Conservation (phyloP, 2,329 filamentous ascomycete genomes). For the Xylaria polymorpha region DNA sequence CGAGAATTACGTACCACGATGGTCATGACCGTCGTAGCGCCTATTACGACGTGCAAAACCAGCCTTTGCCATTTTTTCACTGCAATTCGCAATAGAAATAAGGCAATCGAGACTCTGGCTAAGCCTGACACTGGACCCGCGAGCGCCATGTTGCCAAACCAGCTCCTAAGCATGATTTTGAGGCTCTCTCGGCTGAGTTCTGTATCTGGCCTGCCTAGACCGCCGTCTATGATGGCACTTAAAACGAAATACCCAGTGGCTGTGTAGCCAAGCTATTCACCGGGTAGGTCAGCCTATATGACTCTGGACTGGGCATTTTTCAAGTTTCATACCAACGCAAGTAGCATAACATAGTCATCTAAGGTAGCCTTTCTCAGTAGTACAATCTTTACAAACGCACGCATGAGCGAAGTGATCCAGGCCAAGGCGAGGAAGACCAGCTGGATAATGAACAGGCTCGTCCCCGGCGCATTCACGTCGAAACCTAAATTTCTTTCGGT, state of each 20-base stretch:
- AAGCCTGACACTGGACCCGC: conserved; percentile 56
- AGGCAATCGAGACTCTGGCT: conserved; percentile 55
- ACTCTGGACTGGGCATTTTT: neutral
- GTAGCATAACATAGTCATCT: conserved; percentile 62
- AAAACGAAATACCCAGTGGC: conserved; percentile 50
- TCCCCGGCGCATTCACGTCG: conserved; percentile 44
- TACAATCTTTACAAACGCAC: conserved; percentile 58
- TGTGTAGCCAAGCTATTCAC: conserved; percentile 51
- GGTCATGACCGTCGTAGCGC: conserved; percentile 53
- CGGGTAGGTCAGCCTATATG: conserved; percentile 23
- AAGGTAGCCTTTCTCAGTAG: conserved; percentile 56
- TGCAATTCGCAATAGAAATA: conserved; percentile 57
- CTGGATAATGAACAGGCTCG: conserved; percentile 42
- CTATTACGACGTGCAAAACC: conserved; percentile 51
- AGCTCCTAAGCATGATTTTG: conserved; percentile 49
- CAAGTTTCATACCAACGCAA: conserved; percentile 55
- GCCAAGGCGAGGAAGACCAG: conserved; percentile 50
- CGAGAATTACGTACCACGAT: conserved; percentile 28
- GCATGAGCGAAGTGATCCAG: conserved; percentile 55
- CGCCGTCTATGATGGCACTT: conserved; percentile 49
- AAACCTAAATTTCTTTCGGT: conserved; percentile 39
- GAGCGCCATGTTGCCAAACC: conserved; percentile 56
- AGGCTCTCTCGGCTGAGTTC: conserved; percentile 43
- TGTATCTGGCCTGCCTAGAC: conserved; percentile 46
- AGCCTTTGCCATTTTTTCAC: conserved; percentile 50